These are phyloP conservation scores for Neovahlkampfia damariscottae DNA, from an alignment of 78 protist species.

Conservation along the genomic window DNA sequence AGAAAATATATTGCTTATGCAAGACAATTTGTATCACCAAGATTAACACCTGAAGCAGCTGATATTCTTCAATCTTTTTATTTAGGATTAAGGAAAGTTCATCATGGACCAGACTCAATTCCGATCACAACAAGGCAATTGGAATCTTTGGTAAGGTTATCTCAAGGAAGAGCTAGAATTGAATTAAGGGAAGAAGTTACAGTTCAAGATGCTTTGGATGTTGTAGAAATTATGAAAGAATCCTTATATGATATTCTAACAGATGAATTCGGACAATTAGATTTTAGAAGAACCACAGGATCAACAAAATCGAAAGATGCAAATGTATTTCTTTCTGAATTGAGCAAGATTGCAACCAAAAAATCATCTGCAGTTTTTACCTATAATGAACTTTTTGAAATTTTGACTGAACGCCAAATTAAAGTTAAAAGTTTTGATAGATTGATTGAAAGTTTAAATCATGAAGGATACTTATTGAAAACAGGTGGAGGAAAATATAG, in stretches of 20 bases:
- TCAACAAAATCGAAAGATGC: not conserved
- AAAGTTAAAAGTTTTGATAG: not conserved
- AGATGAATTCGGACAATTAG: constrained; percentile 3
- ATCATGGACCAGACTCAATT: constrained; percentile 2
- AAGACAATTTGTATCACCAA: constrained; percentile 63
- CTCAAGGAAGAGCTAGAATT: constrained; percentile 89
- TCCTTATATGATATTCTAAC: not conserved
- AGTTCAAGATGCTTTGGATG: constrained; percentile 33
- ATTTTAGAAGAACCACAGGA: not conserved
- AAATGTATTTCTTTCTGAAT: not conserved
- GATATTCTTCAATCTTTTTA: constrained; percentile 62
- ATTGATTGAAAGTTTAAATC: not conserved
- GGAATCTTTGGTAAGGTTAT: constrained; percentile 84
- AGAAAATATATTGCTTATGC: constrained; percentile 92
- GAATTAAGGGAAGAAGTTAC: constrained; percentile 80
- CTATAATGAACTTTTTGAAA: not conserved
- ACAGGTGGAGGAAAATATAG: too few relatives aligned
- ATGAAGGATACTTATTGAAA: not conserved
- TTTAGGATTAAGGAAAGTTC: constrained; percentile 40
- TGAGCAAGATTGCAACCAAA: not conserved
- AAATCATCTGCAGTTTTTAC: not conserved
- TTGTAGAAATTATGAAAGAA: constrained; percentile 18
- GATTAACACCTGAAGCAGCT: constrained; percentile 54
- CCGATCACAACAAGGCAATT: constrained; percentile 97
- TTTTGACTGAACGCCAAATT: not conserved